phyloP scores from a whole-genome alignment of 108 stramenopile species.

The Schizochytrium sp. region DNA sequence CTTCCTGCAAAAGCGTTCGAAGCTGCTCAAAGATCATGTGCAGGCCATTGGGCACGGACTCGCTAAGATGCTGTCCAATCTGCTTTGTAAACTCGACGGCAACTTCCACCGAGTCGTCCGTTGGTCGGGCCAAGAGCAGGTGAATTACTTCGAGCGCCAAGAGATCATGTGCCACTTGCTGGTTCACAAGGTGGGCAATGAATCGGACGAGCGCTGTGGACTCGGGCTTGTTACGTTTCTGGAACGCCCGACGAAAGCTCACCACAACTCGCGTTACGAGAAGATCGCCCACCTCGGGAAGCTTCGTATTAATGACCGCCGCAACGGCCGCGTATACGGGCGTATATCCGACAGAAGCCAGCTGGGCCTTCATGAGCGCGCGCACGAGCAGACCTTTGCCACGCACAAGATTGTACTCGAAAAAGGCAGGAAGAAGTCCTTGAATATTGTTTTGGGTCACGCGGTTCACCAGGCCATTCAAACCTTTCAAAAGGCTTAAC shows the following conservation, averaged over 20 bases:
- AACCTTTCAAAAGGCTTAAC: conserved; percentile 74
- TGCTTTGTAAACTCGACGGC: conserved; percentile 80
- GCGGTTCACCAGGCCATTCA: conserved; percentile 95
- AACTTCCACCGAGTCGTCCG: conserved; percentile 91
- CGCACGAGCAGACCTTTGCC: conserved; percentile 78
- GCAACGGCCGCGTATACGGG: conserved; percentile 77
- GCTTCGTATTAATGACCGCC: conserved; percentile 88
- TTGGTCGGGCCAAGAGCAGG: conserved; percentile 82
- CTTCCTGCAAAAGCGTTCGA: conserved; percentile 72
- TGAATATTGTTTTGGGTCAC: conserved; percentile 81
- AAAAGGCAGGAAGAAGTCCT: conserved; percentile 74
- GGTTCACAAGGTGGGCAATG: conserved; percentile 93
- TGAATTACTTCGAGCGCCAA: conserved; percentile 86
- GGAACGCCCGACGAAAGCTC: conserved; percentile 73
- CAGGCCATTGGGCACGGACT: conserved; percentile 81
- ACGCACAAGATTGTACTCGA: conserved; percentile 84
- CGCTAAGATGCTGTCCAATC: conserved; percentile 66
- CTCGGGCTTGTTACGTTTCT: conserved; percentile 69
- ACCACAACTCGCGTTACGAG: conserved; percentile 70
- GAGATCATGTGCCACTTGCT: conserved; percentile 88
- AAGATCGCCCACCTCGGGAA: conserved; percentile 93
- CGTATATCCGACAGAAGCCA: conserved; percentile 66
- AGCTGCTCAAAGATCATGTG: conserved; percentile 88
- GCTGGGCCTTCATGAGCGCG: conserved; percentile 74
- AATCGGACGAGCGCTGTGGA: conserved; percentile 76